Evolutionary conservation across 148 eudicot species (phyloP), one percentile per base, ranked within the genome.

Genomic region (Talinum fruticosum): DNA sequence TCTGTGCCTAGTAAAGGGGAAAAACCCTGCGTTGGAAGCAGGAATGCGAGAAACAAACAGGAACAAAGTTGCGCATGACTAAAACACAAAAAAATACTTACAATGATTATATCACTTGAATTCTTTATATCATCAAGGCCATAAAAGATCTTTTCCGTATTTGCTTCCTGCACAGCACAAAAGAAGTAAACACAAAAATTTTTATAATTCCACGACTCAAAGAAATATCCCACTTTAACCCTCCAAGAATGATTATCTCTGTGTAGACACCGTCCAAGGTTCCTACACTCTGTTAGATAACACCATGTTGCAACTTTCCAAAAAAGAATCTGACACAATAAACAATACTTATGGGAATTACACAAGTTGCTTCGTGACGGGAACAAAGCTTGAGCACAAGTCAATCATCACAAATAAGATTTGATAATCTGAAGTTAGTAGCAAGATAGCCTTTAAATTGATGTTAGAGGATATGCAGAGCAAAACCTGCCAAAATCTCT

Each of bases 401-500:
- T 14, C 8, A 44, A 23, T 76, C 74, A 54, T 49, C 26, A 81
- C 37, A 70, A 37, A n/a, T n/a, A 32, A 73, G 66, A 41, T 23
- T 14, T 38, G 21, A 69, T 44, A 66, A 71, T 45, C 12, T 64
- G 5, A 19, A 36, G 76, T 68, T 45, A 74, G 18, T 26, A 53
- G 36, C 15, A 76, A 26, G 38, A 45, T 2, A 36, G 14, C 61
- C 13, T 59, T 74, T 69, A 49, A 73, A 14, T 24, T 23, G 29
- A 47, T 41, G 69, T 53, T 74, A 76, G 61, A 79, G 37, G 37
- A 68, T 41, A 44, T 72, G 30, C 14, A 53, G 24, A 69, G 28
- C 41, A 32, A 29, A 83, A 94, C 99, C 99, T 95, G 99, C 99
- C 99, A 95, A 85, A 93, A 95, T 57, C 68, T 86, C 87, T 95